Percentiles rank a stretch among this genome's conserved stretches.
Conservation (phyloP, 306 rosid species). For the Vigna nakashimae region DNA sequence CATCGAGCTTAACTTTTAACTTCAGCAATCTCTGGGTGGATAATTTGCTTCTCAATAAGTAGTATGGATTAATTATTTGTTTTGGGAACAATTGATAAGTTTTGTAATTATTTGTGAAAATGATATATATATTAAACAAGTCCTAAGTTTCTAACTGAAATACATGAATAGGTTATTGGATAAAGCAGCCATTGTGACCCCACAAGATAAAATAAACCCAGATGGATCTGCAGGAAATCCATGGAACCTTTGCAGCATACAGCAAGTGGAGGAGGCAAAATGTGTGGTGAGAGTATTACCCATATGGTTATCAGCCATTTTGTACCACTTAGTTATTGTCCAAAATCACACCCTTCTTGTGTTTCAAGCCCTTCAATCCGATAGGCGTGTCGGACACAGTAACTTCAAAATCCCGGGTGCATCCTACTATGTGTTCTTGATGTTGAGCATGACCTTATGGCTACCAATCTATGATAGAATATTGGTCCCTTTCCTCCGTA, state of each 20-base stretch:
- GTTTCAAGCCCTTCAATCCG: constrained; percentile 87
- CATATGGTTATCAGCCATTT: constrained; percentile 61
- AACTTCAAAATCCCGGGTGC: constrained; percentile 76
- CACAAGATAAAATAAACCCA: constrained; percentile 55
- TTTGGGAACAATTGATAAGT: background rate
- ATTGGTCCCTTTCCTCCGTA: constrained; percentile 63
- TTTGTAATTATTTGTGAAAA: no score
- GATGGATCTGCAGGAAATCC: constrained; percentile 82
- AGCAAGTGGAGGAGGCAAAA: constrained; percentile 92
- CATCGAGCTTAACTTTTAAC: background rate
- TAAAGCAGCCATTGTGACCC: constrained; percentile 75
- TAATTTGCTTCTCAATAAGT: background rate
- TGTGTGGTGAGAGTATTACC: constrained; percentile 78
- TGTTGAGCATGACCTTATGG: constrained; percentile 72
- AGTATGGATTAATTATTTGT: background rate
- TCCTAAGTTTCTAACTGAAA: background rate
- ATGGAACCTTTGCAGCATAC: constrained; percentile 81
- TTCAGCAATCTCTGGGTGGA: background rate
- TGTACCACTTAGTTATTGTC: constrained; percentile 48
- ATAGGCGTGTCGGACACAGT: constrained; percentile 59
- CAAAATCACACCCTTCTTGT: constrained; percentile 69
- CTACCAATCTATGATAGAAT: constrained; percentile 73
- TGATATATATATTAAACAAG: background rate
- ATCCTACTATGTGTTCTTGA: constrained; percentile 61
- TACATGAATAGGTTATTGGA: constrained; percentile 61